Percentiles rank a stretch among this genome's conserved stretches.
Conservation (phyloP, 2,329 filamentous ascomycete species). For the Trichoderma sp. region DNA sequence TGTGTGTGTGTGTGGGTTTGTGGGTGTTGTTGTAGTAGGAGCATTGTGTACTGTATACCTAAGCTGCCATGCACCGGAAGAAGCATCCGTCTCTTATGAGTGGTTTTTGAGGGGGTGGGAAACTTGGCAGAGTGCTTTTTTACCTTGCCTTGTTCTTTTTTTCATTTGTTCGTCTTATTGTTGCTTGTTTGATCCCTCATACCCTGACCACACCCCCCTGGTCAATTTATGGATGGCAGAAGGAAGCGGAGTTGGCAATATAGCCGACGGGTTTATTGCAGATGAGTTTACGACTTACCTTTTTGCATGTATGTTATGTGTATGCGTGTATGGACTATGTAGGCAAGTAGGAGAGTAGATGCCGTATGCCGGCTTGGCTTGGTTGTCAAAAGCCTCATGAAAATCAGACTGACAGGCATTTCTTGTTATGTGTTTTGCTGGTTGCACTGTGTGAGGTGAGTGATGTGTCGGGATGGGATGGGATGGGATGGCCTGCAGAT, state of each 20-base stretch:
- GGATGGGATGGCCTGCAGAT: background rate
- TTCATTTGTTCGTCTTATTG: background rate
- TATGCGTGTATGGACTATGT: background rate
- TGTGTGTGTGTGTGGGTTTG: background rate
- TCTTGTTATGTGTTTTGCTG: background rate
- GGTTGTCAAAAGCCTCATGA: background rate
- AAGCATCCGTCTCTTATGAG: background rate
- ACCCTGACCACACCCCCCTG: background rate
- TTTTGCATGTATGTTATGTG: background rate
- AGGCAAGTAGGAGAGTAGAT: background rate
- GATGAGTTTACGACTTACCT: background rate
- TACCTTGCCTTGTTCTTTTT: background rate
- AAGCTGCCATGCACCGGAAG: background rate
- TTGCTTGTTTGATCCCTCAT: background rate
- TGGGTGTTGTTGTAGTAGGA: background rate
- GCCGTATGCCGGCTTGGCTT: background rate
- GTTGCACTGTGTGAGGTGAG: background rate
- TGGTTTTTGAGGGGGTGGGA: background rate
- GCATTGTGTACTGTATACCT: constrained; percentile 1
- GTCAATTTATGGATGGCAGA: background rate
- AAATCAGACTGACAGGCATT: background rate
- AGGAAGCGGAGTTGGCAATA: background rate
- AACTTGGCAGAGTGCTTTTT: background rate
- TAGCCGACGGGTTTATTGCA: constrained; percentile 4
- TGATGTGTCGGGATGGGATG: background rate